Conservation (phyloP, 805 yeast species). For the Sugiyamaella qingdaonensis region DNA sequence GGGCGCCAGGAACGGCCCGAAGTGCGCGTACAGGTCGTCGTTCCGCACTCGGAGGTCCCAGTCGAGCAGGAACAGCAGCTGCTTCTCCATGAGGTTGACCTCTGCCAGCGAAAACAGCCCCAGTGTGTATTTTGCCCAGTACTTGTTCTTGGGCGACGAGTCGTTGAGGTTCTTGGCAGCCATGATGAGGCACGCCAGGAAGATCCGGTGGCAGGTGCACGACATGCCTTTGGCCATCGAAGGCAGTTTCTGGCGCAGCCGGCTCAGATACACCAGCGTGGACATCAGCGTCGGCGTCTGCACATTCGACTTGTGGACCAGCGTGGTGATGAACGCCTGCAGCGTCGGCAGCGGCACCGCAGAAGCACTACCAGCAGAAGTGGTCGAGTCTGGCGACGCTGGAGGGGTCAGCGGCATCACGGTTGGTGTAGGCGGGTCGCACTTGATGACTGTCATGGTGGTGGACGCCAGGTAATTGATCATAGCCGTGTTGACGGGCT, state of each 20-base stretch:
- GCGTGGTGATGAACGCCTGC: conserved; percentile 57
- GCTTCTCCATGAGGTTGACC: conserved; percentile 88
- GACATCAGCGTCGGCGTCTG: conserved; percentile 96
- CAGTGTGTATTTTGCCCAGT: conserved; percentile 91
- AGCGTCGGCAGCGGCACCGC: conserved; percentile 27
- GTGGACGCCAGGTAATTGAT: conserved; percentile 40
- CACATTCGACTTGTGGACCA: conserved; percentile 80
- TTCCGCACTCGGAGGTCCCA: conserved; percentile 78
- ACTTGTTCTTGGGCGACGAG: conserved; percentile 90
- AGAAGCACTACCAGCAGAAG: neutral
- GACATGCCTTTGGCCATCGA: conserved; percentile 83
- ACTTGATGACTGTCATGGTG: conserved; percentile 36
- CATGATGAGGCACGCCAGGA: conserved; percentile 79
- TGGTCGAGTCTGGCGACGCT: conserved; percentile 7
- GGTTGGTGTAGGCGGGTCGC: conserved; percentile 28
- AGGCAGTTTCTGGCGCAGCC: conserved; percentile 74
- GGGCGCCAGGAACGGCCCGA: conserved; percentile 71
- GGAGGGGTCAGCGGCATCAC: conserved; percentile 17
- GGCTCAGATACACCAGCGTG: conserved; percentile 74
- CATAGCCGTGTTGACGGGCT: conserved; percentile 40
- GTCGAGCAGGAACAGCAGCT: conserved; percentile 71
- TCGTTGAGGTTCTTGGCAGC: conserved; percentile 94
- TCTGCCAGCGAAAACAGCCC: conserved; percentile 75
- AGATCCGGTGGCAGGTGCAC: conserved; percentile 89
- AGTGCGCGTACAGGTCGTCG: conserved; percentile 62